These are phyloP conservation scores for Termitomyces sp. DNA, from an alignment of 768 basidiomycete species.

Conservation along the genomic window DNA sequence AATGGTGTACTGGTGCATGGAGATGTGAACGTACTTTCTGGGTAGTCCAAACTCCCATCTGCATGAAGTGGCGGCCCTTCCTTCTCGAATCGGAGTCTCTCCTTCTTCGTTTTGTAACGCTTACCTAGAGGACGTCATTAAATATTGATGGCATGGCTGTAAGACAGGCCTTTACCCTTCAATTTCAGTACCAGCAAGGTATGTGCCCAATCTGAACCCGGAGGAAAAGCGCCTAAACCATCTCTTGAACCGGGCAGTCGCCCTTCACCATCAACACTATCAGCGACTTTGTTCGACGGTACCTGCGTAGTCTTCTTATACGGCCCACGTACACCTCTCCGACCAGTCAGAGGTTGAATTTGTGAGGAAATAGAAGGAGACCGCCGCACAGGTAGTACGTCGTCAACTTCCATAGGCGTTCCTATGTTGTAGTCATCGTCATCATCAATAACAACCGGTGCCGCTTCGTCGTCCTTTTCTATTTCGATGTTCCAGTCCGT, in stretches of 20 bases:
- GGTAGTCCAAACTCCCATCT: conserved; percentile 80
- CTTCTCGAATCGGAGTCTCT: conserved; percentile 69
- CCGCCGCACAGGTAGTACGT: conserved; percentile 28
- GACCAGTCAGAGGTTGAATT: conserved; percentile 28
- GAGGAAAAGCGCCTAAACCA: conserved; percentile 67
- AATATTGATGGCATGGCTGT: not conserved
- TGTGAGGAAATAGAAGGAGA: conserved; percentile 43
- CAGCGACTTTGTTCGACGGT: conserved; percentile 22
- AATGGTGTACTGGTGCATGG: not conserved
- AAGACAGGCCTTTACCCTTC: conserved; percentile 43
- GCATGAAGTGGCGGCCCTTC: conserved; percentile 62
- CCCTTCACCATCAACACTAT: conserved; percentile 63
- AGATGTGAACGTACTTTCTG: conserved; percentile 44
- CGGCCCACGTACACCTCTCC: conserved; percentile 45
- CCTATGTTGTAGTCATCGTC: conserved; percentile 29
- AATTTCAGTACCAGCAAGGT: conserved; percentile 70
- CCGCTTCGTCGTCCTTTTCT: conserved; percentile 56
- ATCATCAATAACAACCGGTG: conserved; percentile 31
- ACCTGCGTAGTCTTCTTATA: conserved; percentile 36
- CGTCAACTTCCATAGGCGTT: conserved; percentile 43
- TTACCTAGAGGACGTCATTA: conserved; percentile 41
- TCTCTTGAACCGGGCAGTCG: conserved; percentile 73
- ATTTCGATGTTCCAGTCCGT: conserved; percentile 82
- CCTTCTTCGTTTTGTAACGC: conserved; percentile 76
- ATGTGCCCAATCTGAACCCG: conserved; percentile 65